Evolutionary conservation across 2,329 filamentous ascomycete genomes (phyloP).

Genomic region (Westerdykella ornata): DNA sequence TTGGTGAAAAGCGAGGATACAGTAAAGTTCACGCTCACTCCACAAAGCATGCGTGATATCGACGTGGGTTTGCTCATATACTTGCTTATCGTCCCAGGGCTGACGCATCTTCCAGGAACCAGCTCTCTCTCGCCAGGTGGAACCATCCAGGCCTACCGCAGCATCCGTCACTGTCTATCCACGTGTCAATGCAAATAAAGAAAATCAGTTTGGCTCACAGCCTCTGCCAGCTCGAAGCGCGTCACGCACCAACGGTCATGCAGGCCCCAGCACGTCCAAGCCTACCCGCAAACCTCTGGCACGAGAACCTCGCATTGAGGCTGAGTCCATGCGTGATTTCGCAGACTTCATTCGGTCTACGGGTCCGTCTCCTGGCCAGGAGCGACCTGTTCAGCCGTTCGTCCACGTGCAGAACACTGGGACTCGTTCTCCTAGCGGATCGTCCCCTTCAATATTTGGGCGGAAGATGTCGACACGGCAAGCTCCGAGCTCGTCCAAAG

Average conservation of each 20-base stretch:
- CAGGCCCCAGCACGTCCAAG: not conserved
- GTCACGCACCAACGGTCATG: constrained; percentile 17
- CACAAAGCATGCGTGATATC: constrained; percentile 41
- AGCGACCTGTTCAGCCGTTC: constrained; percentile 32
- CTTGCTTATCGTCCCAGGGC: not conserved
- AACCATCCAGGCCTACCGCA: constrained; percentile 10
- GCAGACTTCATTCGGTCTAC: constrained; percentile 85
- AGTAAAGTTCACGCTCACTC: constrained; percentile 47
- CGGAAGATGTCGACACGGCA: constrained; percentile 24
- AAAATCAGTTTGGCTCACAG: constrained; percentile 24
- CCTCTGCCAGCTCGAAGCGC: constrained; percentile 19
- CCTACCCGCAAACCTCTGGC: constrained; percentile 39
- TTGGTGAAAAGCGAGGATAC: constrained; percentile 44
- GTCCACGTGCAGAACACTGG: constrained; percentile 17
- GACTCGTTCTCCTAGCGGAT: constrained; percentile 13
- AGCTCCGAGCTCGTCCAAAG: constrained; percentile 11
- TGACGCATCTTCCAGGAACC: constrained; percentile 16
- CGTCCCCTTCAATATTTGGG: constrained; percentile 22
- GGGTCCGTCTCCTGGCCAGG: constrained; percentile 47
- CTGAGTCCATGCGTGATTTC: constrained; percentile 72
- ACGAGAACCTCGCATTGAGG: constrained; percentile 64
- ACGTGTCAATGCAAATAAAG: constrained; percentile 24
- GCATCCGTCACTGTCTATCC: constrained; percentile 29
- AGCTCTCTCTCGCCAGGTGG: constrained; percentile 15
- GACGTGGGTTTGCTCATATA: constrained; percentile 33